Evolutionary conservation across 2,329 filamentous ascomycete species (phyloP).

Genomic region (Fusarium nematophilum): DNA sequence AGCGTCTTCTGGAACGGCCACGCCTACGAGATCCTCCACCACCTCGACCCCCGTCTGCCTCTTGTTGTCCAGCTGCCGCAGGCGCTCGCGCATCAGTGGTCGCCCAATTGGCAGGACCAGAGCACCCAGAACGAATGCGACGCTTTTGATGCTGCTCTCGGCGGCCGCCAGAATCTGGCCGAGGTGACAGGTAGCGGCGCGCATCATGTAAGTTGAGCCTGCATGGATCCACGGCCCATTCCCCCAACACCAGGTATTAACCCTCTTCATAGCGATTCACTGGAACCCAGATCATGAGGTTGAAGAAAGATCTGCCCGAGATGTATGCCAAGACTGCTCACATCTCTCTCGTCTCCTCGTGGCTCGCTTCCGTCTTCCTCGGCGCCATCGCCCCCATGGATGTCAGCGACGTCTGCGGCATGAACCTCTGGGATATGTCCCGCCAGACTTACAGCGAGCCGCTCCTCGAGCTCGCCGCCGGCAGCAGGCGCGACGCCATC

Average conservation of each 20-base stretch:
- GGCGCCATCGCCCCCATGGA: conserved; percentile 90
- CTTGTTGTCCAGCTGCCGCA: conserved; percentile 78
- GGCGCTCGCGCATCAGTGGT: conserved; percentile 85
- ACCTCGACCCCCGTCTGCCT: conserved; percentile 68
- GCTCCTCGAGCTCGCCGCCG: conserved; percentile 81
- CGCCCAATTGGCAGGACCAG: conserved; percentile 98
- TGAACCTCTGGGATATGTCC: conserved; percentile 95
- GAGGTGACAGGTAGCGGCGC: conserved; percentile 89
- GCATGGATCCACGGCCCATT: neutral
- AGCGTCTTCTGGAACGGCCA: conserved; percentile 90
- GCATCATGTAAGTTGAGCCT: conserved; percentile 77
- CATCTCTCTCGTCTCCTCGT: conserved; percentile 95
- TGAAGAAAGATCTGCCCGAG: conserved; percentile 81
- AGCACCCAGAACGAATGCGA: conserved; percentile 95
- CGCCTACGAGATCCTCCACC: conserved; percentile 72
- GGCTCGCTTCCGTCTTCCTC: conserved; percentile 90
- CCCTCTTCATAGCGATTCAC: conserved; percentile 79
- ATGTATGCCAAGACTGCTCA: conserved; percentile 84
- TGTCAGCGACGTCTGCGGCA: conserved; percentile 93
- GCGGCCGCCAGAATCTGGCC: conserved; percentile 75
- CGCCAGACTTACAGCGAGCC: conserved; percentile 77
- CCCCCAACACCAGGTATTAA: conserved; percentile 20
- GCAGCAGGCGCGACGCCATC: conserved; percentile 66
- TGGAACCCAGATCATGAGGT: conserved; percentile 93
- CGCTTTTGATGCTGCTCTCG: conserved; percentile 80